Percentiles rank a stretch among this genome's conserved stretches.
Evolutionary conservation across 257 asterid species (phyloP).

Genomic region (Lantana camara): DNA sequence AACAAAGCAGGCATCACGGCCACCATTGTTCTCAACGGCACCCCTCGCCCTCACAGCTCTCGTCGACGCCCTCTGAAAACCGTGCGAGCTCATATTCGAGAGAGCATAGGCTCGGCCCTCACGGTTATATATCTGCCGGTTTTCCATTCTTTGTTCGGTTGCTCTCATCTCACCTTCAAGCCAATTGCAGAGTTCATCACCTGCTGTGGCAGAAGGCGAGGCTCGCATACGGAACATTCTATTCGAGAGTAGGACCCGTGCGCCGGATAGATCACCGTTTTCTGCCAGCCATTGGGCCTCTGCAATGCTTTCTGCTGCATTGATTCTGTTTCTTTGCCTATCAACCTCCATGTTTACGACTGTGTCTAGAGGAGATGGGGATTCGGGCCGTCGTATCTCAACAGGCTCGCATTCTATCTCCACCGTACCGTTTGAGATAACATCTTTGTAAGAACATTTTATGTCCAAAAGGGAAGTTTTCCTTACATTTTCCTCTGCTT

Average conservation of each 20-base stretch:
- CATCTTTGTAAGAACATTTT: conserved; percentile 35
- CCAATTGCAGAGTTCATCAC: conserved; percentile 36
- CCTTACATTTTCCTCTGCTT: conserved; percentile 9
- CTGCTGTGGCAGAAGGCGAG: conserved; percentile 37
- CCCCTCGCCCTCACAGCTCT: conserved; percentile 18
- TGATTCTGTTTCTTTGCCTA: conserved; percentile 43
- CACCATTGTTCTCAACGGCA: not conserved
- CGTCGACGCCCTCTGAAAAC: conserved; percentile 42
- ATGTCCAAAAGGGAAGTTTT: conserved; percentile 38
- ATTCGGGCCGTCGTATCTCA: conserved; percentile 37
- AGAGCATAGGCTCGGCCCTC: conserved; percentile 47
- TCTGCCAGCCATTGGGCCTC: conserved; percentile 49
- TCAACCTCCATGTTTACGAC: conserved; percentile 43
- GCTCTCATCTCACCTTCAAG: conserved; percentile 42
- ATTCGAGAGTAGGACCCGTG: conserved; percentile 24
- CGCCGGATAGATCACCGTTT: conserved; percentile 41
- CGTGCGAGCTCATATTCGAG: conserved; percentile 39
- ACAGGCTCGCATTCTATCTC: conserved; percentile 30
- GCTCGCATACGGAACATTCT: conserved; percentile 21
- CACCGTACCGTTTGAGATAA: conserved; percentile 22
- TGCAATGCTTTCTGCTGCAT: conserved; percentile 37
- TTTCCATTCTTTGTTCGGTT: conserved; percentile 40
- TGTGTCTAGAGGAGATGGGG: conserved; percentile 15
- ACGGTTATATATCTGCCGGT: conserved; percentile 26
- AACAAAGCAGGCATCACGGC: not conserved